Base-by-base conservation (phyloP, 2,329 filamentous ascomycete genomes). In the Talaromyces pinophilus region DNA sequence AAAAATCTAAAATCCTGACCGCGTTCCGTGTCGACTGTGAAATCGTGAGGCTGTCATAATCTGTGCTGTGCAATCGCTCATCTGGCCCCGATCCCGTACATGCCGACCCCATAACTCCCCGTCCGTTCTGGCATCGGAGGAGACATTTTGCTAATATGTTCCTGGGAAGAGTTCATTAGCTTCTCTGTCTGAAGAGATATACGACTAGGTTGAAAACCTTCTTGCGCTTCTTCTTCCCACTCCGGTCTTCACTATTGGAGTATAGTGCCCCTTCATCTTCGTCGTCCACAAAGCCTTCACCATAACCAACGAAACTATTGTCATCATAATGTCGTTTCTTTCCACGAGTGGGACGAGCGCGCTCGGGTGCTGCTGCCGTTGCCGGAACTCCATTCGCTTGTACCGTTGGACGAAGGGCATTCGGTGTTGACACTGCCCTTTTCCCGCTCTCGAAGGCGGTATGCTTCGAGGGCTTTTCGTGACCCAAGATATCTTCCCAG, bases 261-360 rank as follows among this genome's bases (percentile, higher is more conserved):
- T 81, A 81, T 55, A 80, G 77, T 42, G 75, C 77, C 35, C 71
- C 72, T 28, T 81, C 81, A 59, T 78, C 77, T 66, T 83, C 82
- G 65, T 82, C 81, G 72, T 84, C 82, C 28, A 80, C 78, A 71
- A 77, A 84, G 22, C 82, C 82, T 76, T 83, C 81, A 62, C 81
- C 82, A 68, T 84, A 84, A 1, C 82, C 82, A 63, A 81, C 81
- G 72, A 83, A 84, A 70, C 81, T 84, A 68, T 80, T 80, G 57
- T 84, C 82, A 69, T 82, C 81, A 69, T 84, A 84, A 70, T 82
- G 76, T 71, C 83, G 80, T 73, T 83, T 83, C 46, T 80, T 80
- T 55, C 80, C 77, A 25, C 82, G 81, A 68, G 78, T 81, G 13
- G 82, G 78, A 50, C 82, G 75, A 50, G 69, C 59, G 19, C 77